Conservation (phyloP, 495 filamentous ascomycete genomes). For the Xylaria longipes region DNA sequence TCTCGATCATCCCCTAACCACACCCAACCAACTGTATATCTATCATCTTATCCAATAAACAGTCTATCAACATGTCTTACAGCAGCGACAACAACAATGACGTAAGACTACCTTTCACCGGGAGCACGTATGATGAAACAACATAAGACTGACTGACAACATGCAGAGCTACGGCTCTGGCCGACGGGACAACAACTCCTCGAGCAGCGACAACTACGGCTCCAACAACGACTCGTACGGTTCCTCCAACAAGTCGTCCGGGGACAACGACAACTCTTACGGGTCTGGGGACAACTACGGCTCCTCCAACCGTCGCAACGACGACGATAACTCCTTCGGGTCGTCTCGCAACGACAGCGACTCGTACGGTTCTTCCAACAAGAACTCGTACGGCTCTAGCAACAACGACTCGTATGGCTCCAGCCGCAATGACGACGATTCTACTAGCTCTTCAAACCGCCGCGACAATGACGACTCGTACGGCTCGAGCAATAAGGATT, state of each 20-base stretch:
- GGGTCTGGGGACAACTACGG: conserved; percentile 23
- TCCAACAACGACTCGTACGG: conserved; percentile 32
- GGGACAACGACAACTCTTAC: conserved; percentile 23
- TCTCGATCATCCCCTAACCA: not conserved
- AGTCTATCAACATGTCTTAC: conserved; percentile 40
- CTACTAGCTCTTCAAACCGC: conserved; percentile 19
- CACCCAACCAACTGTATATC: not conserved
- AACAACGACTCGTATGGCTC: conserved; percentile 40
- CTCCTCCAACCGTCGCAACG: conserved; percentile 15
- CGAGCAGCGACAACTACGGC: conserved; percentile 12
- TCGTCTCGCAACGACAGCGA: conserved; percentile 28
- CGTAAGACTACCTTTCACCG: conserved; percentile 17
- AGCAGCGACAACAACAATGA: conserved; percentile 31
- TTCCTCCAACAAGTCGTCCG: conserved; percentile 25
- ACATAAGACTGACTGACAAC: conserved; percentile 25
- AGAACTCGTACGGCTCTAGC: conserved; percentile 34
- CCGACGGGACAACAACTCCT: conserved; percentile 26
- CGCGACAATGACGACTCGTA: conserved; percentile 16
- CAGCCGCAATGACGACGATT: conserved; percentile 13
- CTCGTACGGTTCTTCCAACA: conserved; percentile 24
- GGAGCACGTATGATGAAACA: not conserved
- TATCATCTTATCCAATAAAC: not conserved
- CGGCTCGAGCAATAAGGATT: conserved; percentile 17
- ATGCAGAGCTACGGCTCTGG: conserved; percentile 33
- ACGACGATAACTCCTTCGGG: conserved; percentile 29